phyloP scores from a whole-genome alignment of 257 asterid species.

The Solanum clarkiae region DNA sequence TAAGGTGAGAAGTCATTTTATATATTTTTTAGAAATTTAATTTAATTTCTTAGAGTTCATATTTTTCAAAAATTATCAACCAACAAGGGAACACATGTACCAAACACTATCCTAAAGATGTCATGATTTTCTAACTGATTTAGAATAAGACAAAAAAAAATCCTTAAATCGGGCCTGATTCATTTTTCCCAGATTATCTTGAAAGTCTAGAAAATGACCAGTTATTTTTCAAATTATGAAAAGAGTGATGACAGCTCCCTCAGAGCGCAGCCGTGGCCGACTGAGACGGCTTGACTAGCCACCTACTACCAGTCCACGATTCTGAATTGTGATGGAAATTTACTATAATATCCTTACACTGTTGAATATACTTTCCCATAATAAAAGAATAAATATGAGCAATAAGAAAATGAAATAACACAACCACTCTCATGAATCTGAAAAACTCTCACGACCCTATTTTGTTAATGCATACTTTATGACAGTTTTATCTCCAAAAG shows the following conservation, averaged over 20 bases:
- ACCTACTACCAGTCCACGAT: not conserved
- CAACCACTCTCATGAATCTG: not conserved
- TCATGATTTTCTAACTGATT: no score
- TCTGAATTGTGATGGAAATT: not conserved
- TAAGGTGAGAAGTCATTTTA: no score
- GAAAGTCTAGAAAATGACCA: no score
- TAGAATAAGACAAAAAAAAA: no score
- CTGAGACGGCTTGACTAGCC: not conserved
- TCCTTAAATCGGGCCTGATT: no score
- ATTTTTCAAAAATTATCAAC: no score
- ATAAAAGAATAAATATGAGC: not conserved
- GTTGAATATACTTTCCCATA: not conserved
- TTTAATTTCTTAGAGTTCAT: no score
- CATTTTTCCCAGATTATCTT: no score
- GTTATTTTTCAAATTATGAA: no score
- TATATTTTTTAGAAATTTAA: no score
- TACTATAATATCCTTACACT: not conserved
- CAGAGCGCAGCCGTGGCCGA: not conserved
- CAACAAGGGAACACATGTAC: no score
- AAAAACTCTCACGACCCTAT: not conserved
- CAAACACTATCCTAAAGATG: no score
- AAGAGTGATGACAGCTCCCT: not conserved
- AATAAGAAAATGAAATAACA: not conserved
- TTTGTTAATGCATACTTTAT: not conserved
- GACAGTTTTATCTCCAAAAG: not conserved